Conservation (phyloP, 768 basidiomycete species). For the Leccinum fibrillosum region DNA sequence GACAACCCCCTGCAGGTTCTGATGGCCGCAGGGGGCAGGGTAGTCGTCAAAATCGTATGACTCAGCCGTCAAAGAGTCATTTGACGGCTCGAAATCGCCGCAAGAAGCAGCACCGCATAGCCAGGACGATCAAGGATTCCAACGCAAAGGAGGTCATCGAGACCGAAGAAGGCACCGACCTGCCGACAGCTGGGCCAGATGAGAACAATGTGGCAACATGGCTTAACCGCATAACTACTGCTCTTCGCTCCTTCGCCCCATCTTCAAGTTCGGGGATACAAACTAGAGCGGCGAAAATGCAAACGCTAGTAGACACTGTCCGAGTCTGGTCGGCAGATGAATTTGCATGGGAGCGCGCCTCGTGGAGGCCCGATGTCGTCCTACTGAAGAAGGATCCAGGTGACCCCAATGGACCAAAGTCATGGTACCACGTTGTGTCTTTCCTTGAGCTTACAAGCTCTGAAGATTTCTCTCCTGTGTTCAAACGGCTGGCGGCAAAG, state of each 20-base stretch:
- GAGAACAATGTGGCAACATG: not conserved
- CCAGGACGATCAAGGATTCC: too few relatives aligned
- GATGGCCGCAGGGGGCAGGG: too few relatives aligned
- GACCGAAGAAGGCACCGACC: not conserved
- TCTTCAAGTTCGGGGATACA: not conserved
- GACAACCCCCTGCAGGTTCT: too few relatives aligned
- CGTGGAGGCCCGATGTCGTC: too few relatives aligned
- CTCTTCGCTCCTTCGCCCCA: not conserved
- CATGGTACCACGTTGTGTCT: not conserved
- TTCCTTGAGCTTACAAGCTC: not conserved
- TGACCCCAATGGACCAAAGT: not conserved
- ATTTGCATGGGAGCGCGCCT: too few relatives aligned
- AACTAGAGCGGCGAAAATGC: not conserved
- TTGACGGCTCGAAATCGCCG: too few relatives aligned
- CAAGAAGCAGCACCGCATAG: too few relatives aligned
- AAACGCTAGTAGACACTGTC: not conserved
- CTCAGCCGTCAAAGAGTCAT: too few relatives aligned
- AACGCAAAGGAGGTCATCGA: not conserved
- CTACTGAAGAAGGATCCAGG: not conserved
- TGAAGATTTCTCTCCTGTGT: not conserved
- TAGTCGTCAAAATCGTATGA: too few relatives aligned
- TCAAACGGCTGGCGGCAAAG: not conserved
- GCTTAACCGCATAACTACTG: not conserved
- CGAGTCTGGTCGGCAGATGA: not conserved
- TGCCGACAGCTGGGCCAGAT: not conserved